These are phyloP conservation scores for Luffa acutangula DNA, from an alignment of 306 rosid species.

Conservation along the genomic window DNA sequence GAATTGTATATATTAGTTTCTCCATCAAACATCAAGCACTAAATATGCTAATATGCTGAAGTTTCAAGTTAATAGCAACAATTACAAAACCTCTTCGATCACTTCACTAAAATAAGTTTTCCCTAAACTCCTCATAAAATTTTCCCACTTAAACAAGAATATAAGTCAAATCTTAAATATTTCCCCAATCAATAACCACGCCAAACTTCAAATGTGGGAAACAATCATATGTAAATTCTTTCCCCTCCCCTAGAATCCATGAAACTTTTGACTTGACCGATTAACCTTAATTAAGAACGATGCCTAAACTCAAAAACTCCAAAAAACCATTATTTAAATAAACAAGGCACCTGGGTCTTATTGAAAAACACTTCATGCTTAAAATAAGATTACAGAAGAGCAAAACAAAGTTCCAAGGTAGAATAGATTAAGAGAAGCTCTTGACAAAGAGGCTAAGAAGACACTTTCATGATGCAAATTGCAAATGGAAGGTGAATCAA, in stretches of 20 bases:
- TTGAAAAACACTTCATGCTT: slow-evolving; percentile 85
- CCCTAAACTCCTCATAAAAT: no score
- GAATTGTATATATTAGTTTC: not conserved
- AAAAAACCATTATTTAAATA: not conserved
- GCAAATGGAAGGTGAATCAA: no score
- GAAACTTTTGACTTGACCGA: not conserved
- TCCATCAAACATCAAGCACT: not conserved
- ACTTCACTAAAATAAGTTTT: not conserved
- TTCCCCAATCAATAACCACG: not conserved
- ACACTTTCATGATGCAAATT: no score
- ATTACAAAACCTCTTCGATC: not conserved
- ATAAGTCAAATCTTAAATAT: not conserved
- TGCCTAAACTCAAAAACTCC: not conserved
- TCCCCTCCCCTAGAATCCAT: not conserved
- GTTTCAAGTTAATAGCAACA: not conserved
- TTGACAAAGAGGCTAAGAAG: no score
- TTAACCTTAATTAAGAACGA: not conserved
- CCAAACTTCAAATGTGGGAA: not conserved
- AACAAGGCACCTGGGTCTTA: slow-evolving; percentile 63
- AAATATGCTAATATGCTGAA: not conserved
- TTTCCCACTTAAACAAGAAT: not conserved
- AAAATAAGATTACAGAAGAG: no score
- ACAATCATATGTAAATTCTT: not conserved
- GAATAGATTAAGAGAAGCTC: no score
- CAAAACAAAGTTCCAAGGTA: no score